These are phyloP conservation scores for Alectoria sarmentosa DNA, from an alignment of 495 filamentous ascomycete genomes.

Conservation along the genomic window DNA sequence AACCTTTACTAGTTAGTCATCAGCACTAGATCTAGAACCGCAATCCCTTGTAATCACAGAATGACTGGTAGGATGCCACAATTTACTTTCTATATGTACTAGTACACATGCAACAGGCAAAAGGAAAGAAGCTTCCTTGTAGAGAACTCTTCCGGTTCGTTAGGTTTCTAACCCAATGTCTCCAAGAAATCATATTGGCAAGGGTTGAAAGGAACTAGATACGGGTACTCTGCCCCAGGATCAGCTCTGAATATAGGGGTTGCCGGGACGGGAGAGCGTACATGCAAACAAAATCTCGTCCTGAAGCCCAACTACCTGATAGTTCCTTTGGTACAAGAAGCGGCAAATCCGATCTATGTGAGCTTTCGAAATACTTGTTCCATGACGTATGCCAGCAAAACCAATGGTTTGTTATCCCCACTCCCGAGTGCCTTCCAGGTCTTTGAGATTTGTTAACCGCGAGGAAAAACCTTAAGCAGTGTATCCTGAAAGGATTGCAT, in stretches of 20 bases:
- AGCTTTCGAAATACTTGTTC: not conserved
- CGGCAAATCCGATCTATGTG: not conserved
- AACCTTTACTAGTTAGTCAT: no score
- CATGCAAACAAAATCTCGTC: not conserved
- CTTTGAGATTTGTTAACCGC: not conserved
- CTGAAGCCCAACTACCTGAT: not conserved
- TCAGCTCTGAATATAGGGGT: not conserved
- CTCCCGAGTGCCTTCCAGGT: not conserved
- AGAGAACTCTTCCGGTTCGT: no score
- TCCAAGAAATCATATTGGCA: not conserved
- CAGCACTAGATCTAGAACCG: not conserved
- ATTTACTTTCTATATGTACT: not conserved
- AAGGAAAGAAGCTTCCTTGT: not conserved
- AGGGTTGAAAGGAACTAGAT: not conserved
- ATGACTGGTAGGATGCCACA: not conserved
- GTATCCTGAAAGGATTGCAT: conserved; percentile 54
- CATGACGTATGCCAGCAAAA: not conserved
- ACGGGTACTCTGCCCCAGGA: not conserved
- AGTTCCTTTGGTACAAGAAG: not conserved
- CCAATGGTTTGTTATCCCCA: not conserved
- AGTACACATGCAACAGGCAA: no score
- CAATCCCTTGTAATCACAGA: not conserved
- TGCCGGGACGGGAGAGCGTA: not conserved
- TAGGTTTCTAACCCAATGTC: no score
- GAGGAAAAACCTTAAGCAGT: conserved; percentile 41